Conservation (phyloP, 208 protist species). For the Entamoeba dispar region DNA sequence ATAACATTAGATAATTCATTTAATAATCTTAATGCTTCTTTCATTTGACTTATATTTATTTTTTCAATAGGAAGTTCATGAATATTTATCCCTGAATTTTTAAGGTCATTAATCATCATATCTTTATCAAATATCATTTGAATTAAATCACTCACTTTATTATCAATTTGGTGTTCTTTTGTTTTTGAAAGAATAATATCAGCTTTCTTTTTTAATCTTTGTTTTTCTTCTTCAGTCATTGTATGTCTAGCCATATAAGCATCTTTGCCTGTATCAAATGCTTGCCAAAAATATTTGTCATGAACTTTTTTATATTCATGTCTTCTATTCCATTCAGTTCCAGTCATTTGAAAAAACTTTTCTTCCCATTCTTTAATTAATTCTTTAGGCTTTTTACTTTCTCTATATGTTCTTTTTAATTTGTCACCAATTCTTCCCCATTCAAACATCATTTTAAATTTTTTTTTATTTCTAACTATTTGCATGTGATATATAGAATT, state of each 20-base stretch:
- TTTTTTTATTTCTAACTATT: neutral
- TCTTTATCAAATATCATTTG: neutral
- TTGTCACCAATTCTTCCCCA: neutral
- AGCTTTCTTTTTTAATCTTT: no score
- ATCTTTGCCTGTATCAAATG: neutral
- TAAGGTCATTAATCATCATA: neutral
- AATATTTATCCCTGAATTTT: neutral
- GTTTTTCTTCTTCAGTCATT: neutral
- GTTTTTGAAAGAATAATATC: neutral
- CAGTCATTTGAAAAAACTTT: neutral
- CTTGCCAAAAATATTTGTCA: neutral
- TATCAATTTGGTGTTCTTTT: no score
- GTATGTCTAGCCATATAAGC: neutral
- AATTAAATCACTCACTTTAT: neutral
- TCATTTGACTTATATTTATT: constrained; percentile 28
- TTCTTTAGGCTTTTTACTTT: neutral
- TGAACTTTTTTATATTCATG: neutral
- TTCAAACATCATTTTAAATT: neutral
- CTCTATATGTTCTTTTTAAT: no score
- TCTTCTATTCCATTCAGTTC: neutral
- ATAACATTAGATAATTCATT: constrained; percentile 5
- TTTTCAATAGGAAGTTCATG: constrained; percentile 29
- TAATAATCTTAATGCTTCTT: constrained; percentile 25
- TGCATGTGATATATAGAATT: neutral
- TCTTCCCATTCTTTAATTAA: neutral